Conservation (phyloP, 441 rosid species). For the Corymbia citriodora region DNA sequence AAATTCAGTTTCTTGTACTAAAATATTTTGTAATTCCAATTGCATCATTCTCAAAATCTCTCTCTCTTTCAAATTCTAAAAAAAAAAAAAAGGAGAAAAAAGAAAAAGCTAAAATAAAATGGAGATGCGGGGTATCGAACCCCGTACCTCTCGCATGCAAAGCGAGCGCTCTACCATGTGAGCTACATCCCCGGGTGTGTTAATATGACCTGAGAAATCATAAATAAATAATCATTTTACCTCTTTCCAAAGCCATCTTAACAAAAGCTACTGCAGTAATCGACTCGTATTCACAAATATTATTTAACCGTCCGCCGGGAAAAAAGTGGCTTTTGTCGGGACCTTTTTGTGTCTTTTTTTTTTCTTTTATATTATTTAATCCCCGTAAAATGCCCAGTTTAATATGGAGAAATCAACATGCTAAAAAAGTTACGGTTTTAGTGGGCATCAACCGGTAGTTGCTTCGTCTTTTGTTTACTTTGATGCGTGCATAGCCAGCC, state of each 20-base stretch:
- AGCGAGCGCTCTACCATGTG: constrained; percentile 2
- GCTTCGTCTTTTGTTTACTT: not conserved
- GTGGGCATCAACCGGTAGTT: not conserved
- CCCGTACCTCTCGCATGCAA: constrained; percentile 2
- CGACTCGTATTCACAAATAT: not conserved
- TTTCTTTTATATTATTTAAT: not conserved
- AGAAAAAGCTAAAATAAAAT: not conserved
- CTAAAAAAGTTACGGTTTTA: not conserved
- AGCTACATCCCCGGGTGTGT: not conserved
- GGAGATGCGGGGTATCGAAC: constrained; percentile 9
- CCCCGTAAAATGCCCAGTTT: not conserved
- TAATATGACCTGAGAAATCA: accelerated
- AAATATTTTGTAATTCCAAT: not conserved
- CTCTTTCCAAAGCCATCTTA: not conserved
- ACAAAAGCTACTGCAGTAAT: not conserved
- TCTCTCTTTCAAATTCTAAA: not conserved
- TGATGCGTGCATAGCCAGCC: not conserved
- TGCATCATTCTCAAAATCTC: not conserved
- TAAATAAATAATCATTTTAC: accelerated
- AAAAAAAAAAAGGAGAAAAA: too few species aligned
- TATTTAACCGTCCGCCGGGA: not conserved
- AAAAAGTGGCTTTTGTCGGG: not conserved
- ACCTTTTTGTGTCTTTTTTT: not conserved
- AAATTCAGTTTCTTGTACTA: not conserved
- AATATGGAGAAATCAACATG: not conserved